Conservation (phyloP, 164 flowering plant genomes). For the Vitis rotundifolia region DNA sequence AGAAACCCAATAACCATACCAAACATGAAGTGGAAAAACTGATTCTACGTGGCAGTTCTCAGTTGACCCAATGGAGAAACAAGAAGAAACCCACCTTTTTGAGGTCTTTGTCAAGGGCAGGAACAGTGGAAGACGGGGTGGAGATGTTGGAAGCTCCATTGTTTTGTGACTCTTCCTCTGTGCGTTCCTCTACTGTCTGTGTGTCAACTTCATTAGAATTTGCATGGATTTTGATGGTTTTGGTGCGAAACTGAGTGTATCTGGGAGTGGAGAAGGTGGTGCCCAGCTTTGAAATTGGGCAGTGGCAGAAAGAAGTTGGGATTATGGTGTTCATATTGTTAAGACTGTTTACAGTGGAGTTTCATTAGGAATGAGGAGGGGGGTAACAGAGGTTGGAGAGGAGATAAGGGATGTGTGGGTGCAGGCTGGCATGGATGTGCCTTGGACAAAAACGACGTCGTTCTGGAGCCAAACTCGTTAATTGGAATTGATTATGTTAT, state of each 20-base stretch:
- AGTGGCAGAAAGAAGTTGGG: conserved; percentile 24
- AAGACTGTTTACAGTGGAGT: not conserved
- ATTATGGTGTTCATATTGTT: conserved; percentile 19
- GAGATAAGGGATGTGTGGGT: conserved; percentile 16
- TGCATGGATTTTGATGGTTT: conserved; percentile 20
- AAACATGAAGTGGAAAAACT: not conserved
- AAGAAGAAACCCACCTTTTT: conserved; percentile 44
- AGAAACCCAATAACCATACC: not conserved
- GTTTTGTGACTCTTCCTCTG: conserved; percentile 19
- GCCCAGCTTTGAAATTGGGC: conserved; percentile 12
- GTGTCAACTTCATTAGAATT: conserved; percentile 41
- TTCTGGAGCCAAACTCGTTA: no score
- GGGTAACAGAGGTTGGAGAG: not conserved
- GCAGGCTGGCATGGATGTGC: no score
- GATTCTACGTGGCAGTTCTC: no score
- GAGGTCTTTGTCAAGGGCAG: conserved; percentile 53
- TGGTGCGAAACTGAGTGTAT: conserved; percentile 3
- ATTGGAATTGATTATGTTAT: no score
- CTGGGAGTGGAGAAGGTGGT: conserved; percentile 5
- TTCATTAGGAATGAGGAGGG: not conserved
- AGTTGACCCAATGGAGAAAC: not conserved
- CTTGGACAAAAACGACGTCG: no score
- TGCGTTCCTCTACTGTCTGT: conserved; percentile 24
- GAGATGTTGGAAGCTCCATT: conserved; percentile 17
- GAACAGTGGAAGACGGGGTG: conserved; percentile 16